Evolutionary conservation across 139 green algal species (phyloP).

Genomic region (Picochlorum costavermella): DNA sequence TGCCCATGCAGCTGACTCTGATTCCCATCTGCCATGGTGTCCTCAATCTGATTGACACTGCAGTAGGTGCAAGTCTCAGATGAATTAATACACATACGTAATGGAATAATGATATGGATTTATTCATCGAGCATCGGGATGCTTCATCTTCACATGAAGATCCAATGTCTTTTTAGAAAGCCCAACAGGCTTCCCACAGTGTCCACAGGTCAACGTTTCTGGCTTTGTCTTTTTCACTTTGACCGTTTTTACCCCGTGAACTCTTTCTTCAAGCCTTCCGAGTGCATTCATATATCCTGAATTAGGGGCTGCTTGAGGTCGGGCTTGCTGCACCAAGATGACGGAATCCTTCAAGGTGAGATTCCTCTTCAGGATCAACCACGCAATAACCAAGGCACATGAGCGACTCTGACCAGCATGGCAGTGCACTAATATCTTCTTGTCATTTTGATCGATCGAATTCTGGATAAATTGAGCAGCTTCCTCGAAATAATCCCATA

Average conservation of each 20-base stretch:
- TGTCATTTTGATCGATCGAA: slow-evolving; percentile 25
- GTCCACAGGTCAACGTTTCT: slow-evolving; percentile 33
- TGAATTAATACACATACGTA: too few relatives aligned
- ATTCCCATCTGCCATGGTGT: slow-evolving; percentile 7
- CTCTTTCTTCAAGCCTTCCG: slow-evolving; percentile 44
- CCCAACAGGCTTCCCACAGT: slow-evolving; percentile 57
- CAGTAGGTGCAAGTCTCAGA: background rate
- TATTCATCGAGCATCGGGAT: slow-evolving; percentile 29
- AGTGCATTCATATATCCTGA: slow-evolving; percentile 68
- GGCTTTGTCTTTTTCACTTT: slow-evolving; percentile 58
- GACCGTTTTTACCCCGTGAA: slow-evolving; percentile 51
- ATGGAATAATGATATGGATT: too few relatives aligned
- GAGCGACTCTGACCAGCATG: slow-evolving; percentile 69
- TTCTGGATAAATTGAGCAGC: slow-evolving; percentile 55
- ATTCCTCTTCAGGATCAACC: slow-evolving; percentile 26
- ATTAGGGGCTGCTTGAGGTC: slow-evolving; percentile 65
- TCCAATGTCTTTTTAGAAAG: slow-evolving; percentile 50
- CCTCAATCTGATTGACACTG: slow-evolving; percentile 21
- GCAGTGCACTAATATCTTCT: slow-evolving; percentile 80
- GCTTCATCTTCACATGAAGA: slow-evolving; percentile 58
- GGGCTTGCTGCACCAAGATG: slow-evolving; percentile 22
- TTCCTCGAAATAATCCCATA: slow-evolving; percentile 46
- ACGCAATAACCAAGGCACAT: slow-evolving; percentile 29
- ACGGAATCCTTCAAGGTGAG: slow-evolving; percentile 52
- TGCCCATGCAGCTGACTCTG: background rate